These are phyloP conservation scores for Ilyonectria mors-panacis DNA, from an alignment of 2,329 filamentous ascomycete species.

Conservation along the genomic window DNA sequence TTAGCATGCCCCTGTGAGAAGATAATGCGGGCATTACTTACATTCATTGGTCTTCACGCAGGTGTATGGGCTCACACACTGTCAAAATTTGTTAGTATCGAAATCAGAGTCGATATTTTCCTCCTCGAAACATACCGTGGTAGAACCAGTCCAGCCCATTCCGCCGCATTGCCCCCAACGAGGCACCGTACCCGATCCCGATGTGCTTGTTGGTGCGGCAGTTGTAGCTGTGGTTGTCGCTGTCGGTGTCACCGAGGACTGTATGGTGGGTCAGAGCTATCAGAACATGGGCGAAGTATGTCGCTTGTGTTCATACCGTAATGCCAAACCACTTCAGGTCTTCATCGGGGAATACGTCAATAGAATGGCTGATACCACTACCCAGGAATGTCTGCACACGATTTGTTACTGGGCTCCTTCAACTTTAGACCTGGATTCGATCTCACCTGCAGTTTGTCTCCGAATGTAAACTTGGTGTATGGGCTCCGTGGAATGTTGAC, in stretches of 20 bases:
- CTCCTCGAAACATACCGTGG: slow-evolving; percentile 13
- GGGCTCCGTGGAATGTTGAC: slow-evolving; percentile 54
- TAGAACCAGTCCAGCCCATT: slow-evolving; percentile 29
- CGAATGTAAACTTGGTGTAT: slow-evolving; percentile 58
- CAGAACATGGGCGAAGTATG: too few relatives aligned
- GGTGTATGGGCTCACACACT: slow-evolving; percentile 33
- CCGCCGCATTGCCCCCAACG: slow-evolving; percentile 43
- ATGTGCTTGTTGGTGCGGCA: slow-evolving; percentile 20
- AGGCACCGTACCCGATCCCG: slow-evolving; percentile 23
- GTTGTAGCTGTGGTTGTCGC: slow-evolving; percentile 28
- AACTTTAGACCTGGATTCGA: not conserved
- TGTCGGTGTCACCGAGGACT: slow-evolving; percentile 1
- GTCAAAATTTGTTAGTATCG: not conserved
- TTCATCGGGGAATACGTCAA: slow-evolving; percentile 38
- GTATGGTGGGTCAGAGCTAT: not conserved
- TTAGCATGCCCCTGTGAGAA: not conserved
- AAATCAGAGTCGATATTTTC: rapidly evolving
- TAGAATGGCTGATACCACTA: slow-evolving; percentile 35
- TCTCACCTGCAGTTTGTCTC: slow-evolving; percentile 47
- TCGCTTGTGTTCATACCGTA: not conserved
- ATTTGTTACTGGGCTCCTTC: not conserved
- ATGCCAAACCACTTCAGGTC: slow-evolving; percentile 41
- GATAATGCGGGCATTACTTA: not conserved
- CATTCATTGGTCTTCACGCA: slow-evolving; percentile 39
- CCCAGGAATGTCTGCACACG: slow-evolving; percentile 35